A percentile compares a stretch with the other conserved stretches of the same genome.
Evolutionary conservation across 2,329 filamentous ascomycete genomes (phyloP).

Genomic region (Aspergillus pseudotamarii): DNA sequence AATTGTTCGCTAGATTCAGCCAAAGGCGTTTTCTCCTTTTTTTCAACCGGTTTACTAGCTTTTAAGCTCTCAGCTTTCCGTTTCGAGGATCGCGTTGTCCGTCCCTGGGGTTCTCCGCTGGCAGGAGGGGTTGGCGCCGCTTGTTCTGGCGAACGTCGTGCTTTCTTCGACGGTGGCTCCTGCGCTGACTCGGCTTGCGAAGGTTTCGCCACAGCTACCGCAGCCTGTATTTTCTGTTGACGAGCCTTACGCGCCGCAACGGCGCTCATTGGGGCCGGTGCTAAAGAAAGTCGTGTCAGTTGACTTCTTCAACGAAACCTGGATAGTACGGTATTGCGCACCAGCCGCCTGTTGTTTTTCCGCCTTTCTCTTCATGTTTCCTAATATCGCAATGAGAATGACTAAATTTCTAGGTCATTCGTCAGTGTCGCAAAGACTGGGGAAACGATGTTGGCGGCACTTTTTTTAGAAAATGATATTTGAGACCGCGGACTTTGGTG

Average conservation of each 20-base stretch:
- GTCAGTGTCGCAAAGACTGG: neutral
- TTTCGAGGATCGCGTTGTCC: constrained; percentile 25
- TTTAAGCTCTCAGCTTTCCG: constrained; percentile 21
- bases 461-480: constrained; percentile 28
- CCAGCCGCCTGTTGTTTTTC: constrained; percentile 40
- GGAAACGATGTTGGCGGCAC: neutral
- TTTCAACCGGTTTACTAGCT: constrained; percentile 15
- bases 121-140: constrained; percentile 16
- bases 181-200: constrained; percentile 19
- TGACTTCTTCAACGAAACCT: neutral
- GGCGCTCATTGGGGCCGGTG: constrained; percentile 42
- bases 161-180: constrained; percentile 40
- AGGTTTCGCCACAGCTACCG: constrained; percentile 22
- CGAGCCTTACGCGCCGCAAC: constrained; percentile 47
- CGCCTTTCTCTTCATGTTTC: constrained; percentile 41
- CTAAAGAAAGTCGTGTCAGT: constrained; percentile 18
- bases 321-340: constrained; percentile 17
- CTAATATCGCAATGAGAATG: neutral
- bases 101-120: constrained; percentile 16
- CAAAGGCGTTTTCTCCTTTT: constrained; percentile 7
- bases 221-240: constrained; percentile 35
- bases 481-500: constrained; percentile 31
- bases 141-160: constrained; percentile 32
- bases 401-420: neutral
- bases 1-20: constrained; percentile 11